Evolutionary conservation across 1,284 basidiomycete genomes (phyloP).

Genomic region (Ustilago trichophora): DNA sequence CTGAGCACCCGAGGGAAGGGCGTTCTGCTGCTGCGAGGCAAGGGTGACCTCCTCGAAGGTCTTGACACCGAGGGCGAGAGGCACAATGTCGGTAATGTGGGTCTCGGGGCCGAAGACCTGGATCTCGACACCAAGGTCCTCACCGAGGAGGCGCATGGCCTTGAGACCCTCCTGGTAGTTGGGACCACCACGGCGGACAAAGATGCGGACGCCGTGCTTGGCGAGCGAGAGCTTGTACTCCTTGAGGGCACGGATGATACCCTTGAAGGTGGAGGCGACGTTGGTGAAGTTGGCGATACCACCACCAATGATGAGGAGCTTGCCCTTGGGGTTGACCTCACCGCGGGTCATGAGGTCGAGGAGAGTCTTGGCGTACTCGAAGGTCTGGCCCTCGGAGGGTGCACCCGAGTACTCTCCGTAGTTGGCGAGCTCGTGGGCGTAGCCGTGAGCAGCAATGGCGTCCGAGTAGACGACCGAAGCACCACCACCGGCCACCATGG

Average conservation of each 20-base stretch:
- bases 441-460: slow-evolving; percentile 95
- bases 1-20: slow-evolving; percentile 53
- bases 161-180: slow-evolving; percentile 99
- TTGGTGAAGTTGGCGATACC: slow-evolving; percentile 99
- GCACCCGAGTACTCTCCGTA: slow-evolving; percentile 99
- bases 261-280: slow-evolving; percentile 99
- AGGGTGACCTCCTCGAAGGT: slow-evolving; percentile 61
- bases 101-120: slow-evolving; percentile 95
- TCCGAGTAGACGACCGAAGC: slow-evolving; percentile 83
- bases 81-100: slow-evolving; percentile 98
- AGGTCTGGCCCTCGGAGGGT: slow-evolving; percentile 96
- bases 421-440: slow-evolving; percentile 96
- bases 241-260: slow-evolving; percentile 96
- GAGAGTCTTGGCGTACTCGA: slow-evolving; percentile 99
- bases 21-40: slow-evolving; percentile 68
- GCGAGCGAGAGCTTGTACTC: slow-evolving; percentile 76
- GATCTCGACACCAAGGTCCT: slow-evolving; percentile 96
- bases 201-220: slow-evolving; percentile 69
- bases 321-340: slow-evolving; percentile 72
- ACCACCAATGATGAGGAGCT: slow-evolving; percentile 99
- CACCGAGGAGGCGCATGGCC: slow-evolving; percentile 96
- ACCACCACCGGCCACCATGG: slow-evolving; percentile 93
- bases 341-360: slow-evolving; percentile 92
- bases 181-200: slow-evolving; percentile 95
- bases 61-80: slow-evolving; percentile 87